phyloP scores from a whole-genome alignment of 2,329 filamentous ascomycete species.

The Fusarium sp. region DNA sequence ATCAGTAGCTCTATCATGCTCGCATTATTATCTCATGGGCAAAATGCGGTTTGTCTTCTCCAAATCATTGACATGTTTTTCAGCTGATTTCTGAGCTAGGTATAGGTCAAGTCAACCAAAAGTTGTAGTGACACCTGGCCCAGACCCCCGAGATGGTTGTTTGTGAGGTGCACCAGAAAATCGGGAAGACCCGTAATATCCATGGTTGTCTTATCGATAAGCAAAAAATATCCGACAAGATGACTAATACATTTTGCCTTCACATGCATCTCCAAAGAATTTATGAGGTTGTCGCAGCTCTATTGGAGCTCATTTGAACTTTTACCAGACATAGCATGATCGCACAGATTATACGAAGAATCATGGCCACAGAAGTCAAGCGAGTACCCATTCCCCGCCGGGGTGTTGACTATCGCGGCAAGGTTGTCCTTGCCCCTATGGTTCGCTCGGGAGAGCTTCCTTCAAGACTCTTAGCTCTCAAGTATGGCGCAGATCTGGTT shows the following conservation, averaged over 20 bases:
- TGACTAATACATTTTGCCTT: constrained; percentile 41
- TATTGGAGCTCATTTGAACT: constrained; percentile 17
- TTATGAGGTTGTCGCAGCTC: constrained; percentile 21
- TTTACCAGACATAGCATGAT: constrained; percentile 48
- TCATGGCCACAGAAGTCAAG: constrained; percentile 71
- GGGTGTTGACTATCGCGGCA: constrained; percentile 94
- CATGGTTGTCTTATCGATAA: constrained; percentile 43
- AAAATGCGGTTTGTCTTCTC: neutral
- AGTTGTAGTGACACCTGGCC: neutral
- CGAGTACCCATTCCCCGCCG: constrained; percentile 86
- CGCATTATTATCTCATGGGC: neutral
- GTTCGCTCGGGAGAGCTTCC: constrained; percentile 97
- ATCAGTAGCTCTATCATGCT: neutral
- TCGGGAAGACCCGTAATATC: neutral
- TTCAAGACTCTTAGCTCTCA: constrained; percentile 86
- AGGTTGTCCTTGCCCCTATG: constrained; percentile 96
- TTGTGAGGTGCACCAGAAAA: constrained; percentile 10
- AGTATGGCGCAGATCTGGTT: constrained; percentile 96
- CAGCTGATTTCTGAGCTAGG: neutral
- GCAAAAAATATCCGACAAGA: constrained; percentile 16
- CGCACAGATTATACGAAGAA: constrained; percentile 57
- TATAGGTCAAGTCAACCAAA: constrained; percentile 21
- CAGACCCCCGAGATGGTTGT: neutral
- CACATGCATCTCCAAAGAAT: constrained; percentile 27
- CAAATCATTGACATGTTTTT: neutral